A percentile compares a stretch with the other conserved stretches of the same genome.
Evolutionary conservation across 1,284 basidiomycete species (phyloP).

Genomic region (Ceratobasidium sp.): DNA sequence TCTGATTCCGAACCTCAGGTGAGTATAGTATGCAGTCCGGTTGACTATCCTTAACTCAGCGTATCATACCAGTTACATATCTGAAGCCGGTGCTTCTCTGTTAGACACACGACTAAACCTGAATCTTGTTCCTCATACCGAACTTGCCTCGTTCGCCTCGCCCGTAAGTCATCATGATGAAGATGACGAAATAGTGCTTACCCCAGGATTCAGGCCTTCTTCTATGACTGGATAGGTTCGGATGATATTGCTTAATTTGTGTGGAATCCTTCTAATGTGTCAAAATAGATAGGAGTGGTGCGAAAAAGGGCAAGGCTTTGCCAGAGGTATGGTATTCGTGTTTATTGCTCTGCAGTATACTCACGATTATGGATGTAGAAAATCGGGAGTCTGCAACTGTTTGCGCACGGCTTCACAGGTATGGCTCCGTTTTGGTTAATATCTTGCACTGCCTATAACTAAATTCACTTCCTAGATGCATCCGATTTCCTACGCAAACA

Average conservation of each 20-base stretch:
- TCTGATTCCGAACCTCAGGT: conserved; percentile 89
- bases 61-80: conserved; percentile 66
- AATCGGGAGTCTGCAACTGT: conserved; percentile 91
- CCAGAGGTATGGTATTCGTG: conserved; percentile 63
- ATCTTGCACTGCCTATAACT: not conserved
- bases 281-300: conserved; percentile 71
- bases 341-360: not conserved
- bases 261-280: not conserved
- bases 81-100: conserved; percentile 88
- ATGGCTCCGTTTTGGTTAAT: conserved; percentile 12
- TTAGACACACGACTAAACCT: conserved; percentile 82
- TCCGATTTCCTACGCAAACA: conserved; percentile 88
- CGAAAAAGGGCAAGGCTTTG: conserved; percentile 82
- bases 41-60: not conserved
- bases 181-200: conserved; percentile 22
- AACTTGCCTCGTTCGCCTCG: conserved; percentile 85
- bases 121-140: conserved; percentile 88
- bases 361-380: conserved; percentile 60
- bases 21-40: conserved; percentile 38
- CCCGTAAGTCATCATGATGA: conserved; percentile 64
- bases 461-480: conserved; percentile 70
- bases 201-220: conserved; percentile 74
- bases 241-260: not conserved
- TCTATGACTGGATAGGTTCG: conserved; percentile 82
- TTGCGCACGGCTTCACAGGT: conserved; percentile 88